Evolutionary conservation across 768 basidiomycete species (phyloP).

Genomic region (Paxillus involutus): DNA sequence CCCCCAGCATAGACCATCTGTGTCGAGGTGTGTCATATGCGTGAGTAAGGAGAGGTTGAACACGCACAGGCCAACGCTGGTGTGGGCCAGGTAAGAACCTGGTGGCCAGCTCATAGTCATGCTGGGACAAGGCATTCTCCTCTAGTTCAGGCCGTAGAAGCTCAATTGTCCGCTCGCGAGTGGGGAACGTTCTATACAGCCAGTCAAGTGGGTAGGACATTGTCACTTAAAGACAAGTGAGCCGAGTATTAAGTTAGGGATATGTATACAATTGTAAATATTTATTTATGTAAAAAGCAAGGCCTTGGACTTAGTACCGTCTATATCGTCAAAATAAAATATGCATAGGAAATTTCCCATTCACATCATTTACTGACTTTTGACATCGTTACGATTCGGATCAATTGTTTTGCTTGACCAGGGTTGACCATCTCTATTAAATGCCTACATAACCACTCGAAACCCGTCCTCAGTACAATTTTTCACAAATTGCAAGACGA

Average conservation of each 20-base stretch:
- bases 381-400: too few relatives aligned
- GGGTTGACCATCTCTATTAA: too few relatives aligned
- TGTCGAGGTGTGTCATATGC: conserved; percentile 2
- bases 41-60: conserved; percentile 6
- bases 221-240: not conserved
- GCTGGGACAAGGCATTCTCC: conserved; percentile 27
- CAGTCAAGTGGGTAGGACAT: conserved; percentile 36
- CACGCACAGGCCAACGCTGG: conserved; percentile 44
- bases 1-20: conserved; percentile 22
- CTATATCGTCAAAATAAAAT: too few relatives aligned
- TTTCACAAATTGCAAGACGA: too few relatives aligned
- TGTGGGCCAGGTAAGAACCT: conserved; percentile 52
- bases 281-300: not conserved
- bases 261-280: not conserved
- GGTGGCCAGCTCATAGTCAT: conserved; percentile 57
- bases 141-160: conserved; percentile 33
- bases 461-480: too few relatives aligned
- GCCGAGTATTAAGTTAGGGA: too few relatives aligned
- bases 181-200: conserved; percentile 46
- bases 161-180: conserved; percentile 33
- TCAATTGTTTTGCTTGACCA: too few relatives aligned
- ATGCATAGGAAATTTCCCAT: too few relatives aligned
- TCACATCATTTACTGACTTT: too few relatives aligned
- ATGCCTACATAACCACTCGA: too few relatives aligned
- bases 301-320: too few relatives aligned